Base-by-base conservation (phyloP, 257 asterid species). In the Petunia axillaris region DNA sequence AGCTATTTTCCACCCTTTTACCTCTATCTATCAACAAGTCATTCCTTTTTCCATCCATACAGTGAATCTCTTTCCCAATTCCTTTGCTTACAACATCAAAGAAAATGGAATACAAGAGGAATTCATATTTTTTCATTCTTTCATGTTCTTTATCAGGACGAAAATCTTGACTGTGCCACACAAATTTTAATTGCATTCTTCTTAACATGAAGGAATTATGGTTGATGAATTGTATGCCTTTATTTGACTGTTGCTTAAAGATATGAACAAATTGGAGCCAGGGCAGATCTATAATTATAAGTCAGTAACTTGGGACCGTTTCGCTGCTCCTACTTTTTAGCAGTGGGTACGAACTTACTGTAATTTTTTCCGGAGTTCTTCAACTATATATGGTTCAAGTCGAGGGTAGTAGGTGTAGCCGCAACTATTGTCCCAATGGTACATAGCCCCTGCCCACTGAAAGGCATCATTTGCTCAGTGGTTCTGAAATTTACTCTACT, bases 71-170 rank as follows among this genome's bases (percentile, higher is more conserved):
- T 36, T 44, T 38, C 16, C 46, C 46, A 38, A 38, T 64, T 38
- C 48, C 8, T 38, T 44, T 13, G 71, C 8, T 10, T 10, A 44
- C 46, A 9, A 48, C 44, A 70, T 70, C 58, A 70, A 46, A 48
- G 43, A 25, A 70, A 0, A 48, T 70, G 43, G 60, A 66, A 66
- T 65, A 65, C 54, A 66, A 37, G 53, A 40, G 75, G 59, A 71
- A 71, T 71, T 71, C 60, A 25, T n/a, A 59, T 38, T 25, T 25
- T 8, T 71, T 5, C 25, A 5, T 25, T 48, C 35, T 46, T 25
- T 25, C 41, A 16, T 46, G 1, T 6, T 16, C 57, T 16, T 70
- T 10, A 46, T 70, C 43, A 71, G 43, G 77, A 48, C 43, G 35
- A 71, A 71, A 25, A 71, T 71, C 44, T 6, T 48, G 11, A 71